Evolutionary conservation across 75 land plant species (phyloP), one percentile per base, ranked within the genome.

Genomic region (Ceratopteris richardii): DNA sequence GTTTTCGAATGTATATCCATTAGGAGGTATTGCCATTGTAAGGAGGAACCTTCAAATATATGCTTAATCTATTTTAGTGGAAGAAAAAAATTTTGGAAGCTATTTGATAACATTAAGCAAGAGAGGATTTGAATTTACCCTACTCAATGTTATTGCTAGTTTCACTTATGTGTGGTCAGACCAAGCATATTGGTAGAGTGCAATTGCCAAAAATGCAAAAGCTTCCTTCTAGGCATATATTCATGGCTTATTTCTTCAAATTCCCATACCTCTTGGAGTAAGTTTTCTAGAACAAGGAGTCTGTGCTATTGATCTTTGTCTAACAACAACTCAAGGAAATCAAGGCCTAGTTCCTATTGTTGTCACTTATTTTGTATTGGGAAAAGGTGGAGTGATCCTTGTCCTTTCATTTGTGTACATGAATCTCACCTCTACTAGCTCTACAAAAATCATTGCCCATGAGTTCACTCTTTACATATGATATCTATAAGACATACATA

Each of bases 161-260:
- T 46, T 46, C 17, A 17, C 14, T 2, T 7, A 14, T 14, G 48
- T 46, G 21, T 46, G 48, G 48, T 17, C 48, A 5, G 48, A 46
- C 17, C 48, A 46, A 46, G 4, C 48, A 46, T 46, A 46, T 46
- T 46, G 48, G 48, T 17, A 46, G 48, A 46, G 48, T 46, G 48
- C 48, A 17, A 46, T 46, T 46, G 48, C 48, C 5, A 17, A 5
- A 46, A 14, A 46, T 5, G 14, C 48, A 17, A 46, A 46, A 20
- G 48, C 48, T 46, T 5, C 48, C 3, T 46, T 46, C 21, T 17
- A 14, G 21, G 48, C 48, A 46, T 46, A 46, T 14, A 46, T 46
- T 14, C 48, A 7, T n/a, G 48, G 48, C 17, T 5, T 5, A n/a
- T 46, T 46, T 5, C n/a, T 46, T 17, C 17, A 17, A 17, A 46